Percentiles rank a stretch among this genome's conserved stretches.
Conservation (phyloP, 345 rosid genomes). For the Camelina laxa region DNA sequence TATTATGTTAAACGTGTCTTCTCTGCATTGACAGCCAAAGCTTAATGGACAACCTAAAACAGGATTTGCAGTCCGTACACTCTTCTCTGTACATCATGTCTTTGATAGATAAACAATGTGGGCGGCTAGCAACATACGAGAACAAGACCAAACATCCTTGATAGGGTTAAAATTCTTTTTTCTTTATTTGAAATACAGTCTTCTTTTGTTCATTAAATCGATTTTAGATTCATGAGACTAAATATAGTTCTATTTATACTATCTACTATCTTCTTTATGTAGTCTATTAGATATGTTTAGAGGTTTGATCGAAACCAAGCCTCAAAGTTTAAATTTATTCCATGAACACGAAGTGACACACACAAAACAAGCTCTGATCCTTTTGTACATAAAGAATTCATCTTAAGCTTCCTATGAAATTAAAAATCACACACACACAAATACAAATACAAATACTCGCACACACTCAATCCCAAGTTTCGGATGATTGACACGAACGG, state of each 20-base stretch:
- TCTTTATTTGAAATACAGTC: slow-evolving; percentile 15
- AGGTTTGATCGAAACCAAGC: slow-evolving; percentile 23
- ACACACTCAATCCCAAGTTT: slow-evolving; percentile 33
- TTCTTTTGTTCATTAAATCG: slow-evolving; percentile 31
- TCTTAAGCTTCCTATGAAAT: slow-evolving; percentile 30
- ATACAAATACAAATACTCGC: slow-evolving; percentile 17
- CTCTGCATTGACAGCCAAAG: slow-evolving; percentile 14
- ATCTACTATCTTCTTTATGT: not conserved
- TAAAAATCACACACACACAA: slow-evolving; percentile 17
- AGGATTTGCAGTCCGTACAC: slow-evolving; percentile 27
- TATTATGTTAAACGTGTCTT: not conserved
- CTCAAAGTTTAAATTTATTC: slow-evolving; percentile 39
- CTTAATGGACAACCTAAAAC: slow-evolving; percentile 18
- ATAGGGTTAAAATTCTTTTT: slow-evolving; percentile 2
- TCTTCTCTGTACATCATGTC: slow-evolving; percentile 37
- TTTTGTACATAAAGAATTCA: slow-evolving; percentile 42
- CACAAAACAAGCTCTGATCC: slow-evolving; percentile 34
- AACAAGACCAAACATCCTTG: slow-evolving; percentile 21
- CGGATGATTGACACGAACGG: slow-evolving; percentile 18
- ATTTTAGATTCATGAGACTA: slow-evolving; percentile 23
- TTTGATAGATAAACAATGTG: slow-evolving; percentile 39
- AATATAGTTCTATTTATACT: slow-evolving; percentile 2
- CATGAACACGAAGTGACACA: slow-evolving; percentile 29
- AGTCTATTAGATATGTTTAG: slow-evolving; percentile 17
- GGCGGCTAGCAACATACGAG: slow-evolving; percentile 29